A percentile compares a stretch with the other conserved stretches of the same genome.
phyloP scores from a whole-genome alignment of 2,329 filamentous ascomycete genomes.

The Metarhizium robertsii region DNA sequence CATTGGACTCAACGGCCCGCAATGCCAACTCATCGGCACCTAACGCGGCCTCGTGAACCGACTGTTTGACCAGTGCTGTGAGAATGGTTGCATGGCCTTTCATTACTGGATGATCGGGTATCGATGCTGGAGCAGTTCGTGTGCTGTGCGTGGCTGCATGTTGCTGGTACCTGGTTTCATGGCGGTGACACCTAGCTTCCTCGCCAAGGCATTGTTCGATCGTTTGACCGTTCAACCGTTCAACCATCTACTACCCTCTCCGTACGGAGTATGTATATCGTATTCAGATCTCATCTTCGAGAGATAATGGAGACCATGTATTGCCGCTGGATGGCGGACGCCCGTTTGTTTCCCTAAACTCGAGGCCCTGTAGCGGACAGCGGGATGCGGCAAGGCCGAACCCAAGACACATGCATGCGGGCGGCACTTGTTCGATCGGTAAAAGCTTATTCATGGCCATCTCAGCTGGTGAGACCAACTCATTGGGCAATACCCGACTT shows the following conservation, averaged over 20 bases:
- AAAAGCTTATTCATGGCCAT: no score
- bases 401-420: no score
- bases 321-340: no score
- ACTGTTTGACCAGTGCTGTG: neutral
- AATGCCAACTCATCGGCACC: conserved; percentile 4
- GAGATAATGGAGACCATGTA: neutral
- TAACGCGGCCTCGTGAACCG: neutral
- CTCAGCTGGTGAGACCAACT: no score
- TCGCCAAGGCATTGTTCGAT: neutral
- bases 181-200: neutral
- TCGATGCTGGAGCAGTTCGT: neutral
- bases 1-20: neutral
- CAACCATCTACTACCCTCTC: no score
- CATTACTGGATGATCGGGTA: neutral
- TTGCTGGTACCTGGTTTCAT: neutral
- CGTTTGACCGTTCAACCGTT: no score
- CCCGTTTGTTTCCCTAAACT: no score
- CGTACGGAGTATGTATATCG: neutral
- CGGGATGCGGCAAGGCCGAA: no score
- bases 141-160: neutral
- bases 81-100: neutral
- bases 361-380: no score
- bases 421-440: no score
- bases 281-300: neutral
- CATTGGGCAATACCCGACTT: no score